Evolutionary conservation across 345 rosid genomes (phyloP).

Genomic region (Viola odorata): DNA sequence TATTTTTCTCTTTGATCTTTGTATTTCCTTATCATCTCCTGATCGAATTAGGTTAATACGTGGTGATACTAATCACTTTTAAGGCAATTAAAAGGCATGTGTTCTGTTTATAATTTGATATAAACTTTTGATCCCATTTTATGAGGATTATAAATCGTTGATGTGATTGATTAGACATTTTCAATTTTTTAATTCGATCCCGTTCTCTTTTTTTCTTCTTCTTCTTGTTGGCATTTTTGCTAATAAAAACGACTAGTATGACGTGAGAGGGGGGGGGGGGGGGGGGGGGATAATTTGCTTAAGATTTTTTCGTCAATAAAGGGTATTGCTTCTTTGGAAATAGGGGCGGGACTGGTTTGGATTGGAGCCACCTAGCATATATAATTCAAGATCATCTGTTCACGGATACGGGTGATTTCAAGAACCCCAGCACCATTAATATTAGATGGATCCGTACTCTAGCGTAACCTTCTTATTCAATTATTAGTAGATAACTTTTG

Average conservation of each 20-base stretch:
- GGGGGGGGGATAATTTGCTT: no score
- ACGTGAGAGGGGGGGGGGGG: no score
- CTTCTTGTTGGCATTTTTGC: background rate
- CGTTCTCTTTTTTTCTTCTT: background rate
- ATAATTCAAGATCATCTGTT: background rate
- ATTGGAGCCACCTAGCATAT: background rate
- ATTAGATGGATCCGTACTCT: no score
- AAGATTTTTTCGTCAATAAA: background rate
- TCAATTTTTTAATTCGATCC: no score
- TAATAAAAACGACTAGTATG: background rate
- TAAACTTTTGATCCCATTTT: background rate
- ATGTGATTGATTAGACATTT: no score
- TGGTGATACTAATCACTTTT: background rate
- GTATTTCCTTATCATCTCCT: background rate
- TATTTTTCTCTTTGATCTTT: conserved; percentile 1
- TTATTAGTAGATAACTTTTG: no score
- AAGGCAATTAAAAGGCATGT: conserved; percentile 4
- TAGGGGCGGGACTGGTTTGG: background rate
- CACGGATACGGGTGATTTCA: background rate
- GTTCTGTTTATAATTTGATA: background rate
- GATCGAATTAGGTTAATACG: background rate
- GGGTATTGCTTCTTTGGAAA: background rate
- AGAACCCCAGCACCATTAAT: conserved; percentile 1
- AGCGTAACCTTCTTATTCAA: no score
- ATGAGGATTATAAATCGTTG: no score